Conservation (phyloP, 2,329 filamentous ascomycete species). For the Aspergillus eucalypticola region DNA sequence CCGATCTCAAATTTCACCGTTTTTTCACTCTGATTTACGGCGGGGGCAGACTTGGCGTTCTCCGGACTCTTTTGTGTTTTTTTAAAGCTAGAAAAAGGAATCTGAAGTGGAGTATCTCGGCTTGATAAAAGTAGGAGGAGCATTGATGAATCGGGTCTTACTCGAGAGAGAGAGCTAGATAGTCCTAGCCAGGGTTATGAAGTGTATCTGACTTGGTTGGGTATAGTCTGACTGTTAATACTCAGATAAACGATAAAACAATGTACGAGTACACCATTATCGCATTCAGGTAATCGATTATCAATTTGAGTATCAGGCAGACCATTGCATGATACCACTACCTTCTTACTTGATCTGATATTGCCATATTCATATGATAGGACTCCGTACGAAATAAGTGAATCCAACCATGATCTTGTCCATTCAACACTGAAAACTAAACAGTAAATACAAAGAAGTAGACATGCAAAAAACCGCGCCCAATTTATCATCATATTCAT, state of each 20-base stretch:
- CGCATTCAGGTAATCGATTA: too few relatives aligned
- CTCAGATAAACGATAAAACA: neutral
- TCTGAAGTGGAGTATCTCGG: neutral
- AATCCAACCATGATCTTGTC: too few relatives aligned
- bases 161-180: neutral
- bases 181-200: neutral
- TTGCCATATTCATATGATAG: too few relatives aligned
- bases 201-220: neutral
- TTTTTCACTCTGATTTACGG: neutral
- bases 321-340: too few relatives aligned
- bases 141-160: neutral
- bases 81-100: slow-evolving; percentile 9
- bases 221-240: neutral
- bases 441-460: neutral
- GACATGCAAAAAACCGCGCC: neutral
- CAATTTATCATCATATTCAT: slow-evolving; percentile 13
- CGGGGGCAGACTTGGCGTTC: slow-evolving; percentile 16
- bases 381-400: too few relatives aligned
- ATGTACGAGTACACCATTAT: neutral
- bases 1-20: neutral
- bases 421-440: neutral
- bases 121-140: neutral
- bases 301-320: too few relatives aligned
- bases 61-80: slow-evolving; percentile 1
- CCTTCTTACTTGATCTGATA: too few relatives aligned